phyloP scores from a whole-genome alignment of 441 rosid species.

The Gossypium davidsonii region DNA sequence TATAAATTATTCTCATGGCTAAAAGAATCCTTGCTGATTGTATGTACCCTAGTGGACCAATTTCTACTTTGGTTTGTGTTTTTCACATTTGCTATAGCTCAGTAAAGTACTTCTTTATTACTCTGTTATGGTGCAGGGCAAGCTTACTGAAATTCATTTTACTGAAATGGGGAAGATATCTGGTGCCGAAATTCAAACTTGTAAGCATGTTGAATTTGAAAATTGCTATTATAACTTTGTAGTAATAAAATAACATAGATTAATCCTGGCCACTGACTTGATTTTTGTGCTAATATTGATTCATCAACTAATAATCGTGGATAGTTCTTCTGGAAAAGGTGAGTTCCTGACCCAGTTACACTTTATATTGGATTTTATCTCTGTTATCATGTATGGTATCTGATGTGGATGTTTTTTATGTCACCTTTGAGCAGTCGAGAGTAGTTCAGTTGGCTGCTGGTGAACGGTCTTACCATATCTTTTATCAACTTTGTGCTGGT shows the following conservation, averaged over 20 bases:
- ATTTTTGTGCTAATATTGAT: slow-evolving; percentile 24
- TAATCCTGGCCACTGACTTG: slow-evolving; percentile 30
- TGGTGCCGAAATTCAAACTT: slow-evolving; percentile 81
- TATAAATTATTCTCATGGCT: not conserved
- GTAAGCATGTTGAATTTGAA: slow-evolving; percentile 44
- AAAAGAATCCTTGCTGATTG: not conserved
- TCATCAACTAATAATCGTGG: slow-evolving; percentile 15
- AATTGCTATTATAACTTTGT: slow-evolving; percentile 6
- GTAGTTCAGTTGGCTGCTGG: slow-evolving; percentile 83
- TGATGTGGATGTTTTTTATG: slow-evolving; percentile 22
- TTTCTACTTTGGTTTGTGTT: not conserved
- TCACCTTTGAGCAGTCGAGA: slow-evolving; percentile 69
- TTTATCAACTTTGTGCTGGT: slow-evolving; percentile 94
- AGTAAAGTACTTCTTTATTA: slow-evolving; percentile 2
- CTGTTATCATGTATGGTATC: slow-evolving; percentile 17
- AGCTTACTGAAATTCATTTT: slow-evolving; percentile 83
- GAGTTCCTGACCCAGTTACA: slow-evolving; percentile 19
- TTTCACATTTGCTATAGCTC: not conserved
- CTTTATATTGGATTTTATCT: slow-evolving; percentile 18
- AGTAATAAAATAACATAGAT: not conserved
- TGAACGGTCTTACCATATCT: slow-evolving; percentile 90
- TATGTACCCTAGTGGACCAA: not conserved
- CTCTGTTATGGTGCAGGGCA: slow-evolving; percentile 51
- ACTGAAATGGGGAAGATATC: slow-evolving; percentile 71
- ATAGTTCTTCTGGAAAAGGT: slow-evolving; percentile 95